Evolutionary conservation across 305 asterid species (phyloP).

Genomic region (Withania somnifera): DNA sequence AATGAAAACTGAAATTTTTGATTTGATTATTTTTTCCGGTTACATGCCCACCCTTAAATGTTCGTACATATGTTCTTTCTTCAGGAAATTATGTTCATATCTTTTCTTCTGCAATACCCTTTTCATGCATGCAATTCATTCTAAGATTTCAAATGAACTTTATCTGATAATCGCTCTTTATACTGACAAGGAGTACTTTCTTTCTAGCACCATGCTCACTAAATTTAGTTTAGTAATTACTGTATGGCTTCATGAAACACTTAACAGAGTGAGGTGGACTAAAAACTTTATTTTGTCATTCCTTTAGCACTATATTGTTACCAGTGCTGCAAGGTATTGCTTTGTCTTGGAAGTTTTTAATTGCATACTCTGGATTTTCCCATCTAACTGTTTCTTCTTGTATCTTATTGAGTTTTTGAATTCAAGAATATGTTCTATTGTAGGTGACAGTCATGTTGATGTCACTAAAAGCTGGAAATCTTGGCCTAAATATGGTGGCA

Average conservation of each 20-base stretch:
- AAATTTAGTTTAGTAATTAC: not conserved
- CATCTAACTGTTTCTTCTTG: not conserved
- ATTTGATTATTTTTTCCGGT: not conserved
- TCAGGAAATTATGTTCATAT: not conserved
- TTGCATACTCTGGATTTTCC: not conserved
- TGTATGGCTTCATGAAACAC: not conserved
- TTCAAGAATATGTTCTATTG: slow-evolving; percentile 10
- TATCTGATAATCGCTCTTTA: not conserved
- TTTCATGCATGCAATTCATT: not conserved
- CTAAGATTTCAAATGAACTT: not conserved
- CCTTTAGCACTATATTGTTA: not conserved
- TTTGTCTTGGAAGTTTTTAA: not conserved
- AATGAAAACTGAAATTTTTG: not conserved
- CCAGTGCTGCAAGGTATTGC: not conserved
- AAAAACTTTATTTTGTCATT: not conserved
- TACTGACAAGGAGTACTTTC: not conserved
- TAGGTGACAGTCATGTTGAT: slow-evolving; percentile 97
- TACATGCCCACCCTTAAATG: not conserved
- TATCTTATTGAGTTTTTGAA: not conserved
- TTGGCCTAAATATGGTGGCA: slow-evolving; percentile 98
- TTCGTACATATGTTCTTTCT: not conserved
- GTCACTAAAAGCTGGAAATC: slow-evolving; percentile 99
- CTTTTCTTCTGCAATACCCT: not conserved
- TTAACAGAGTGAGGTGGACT: not conserved
- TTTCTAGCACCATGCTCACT: not conserved